phyloP scores from a whole-genome alignment of 768 basidiomycete genomes.

The Rhodocollybia butyracea region DNA sequence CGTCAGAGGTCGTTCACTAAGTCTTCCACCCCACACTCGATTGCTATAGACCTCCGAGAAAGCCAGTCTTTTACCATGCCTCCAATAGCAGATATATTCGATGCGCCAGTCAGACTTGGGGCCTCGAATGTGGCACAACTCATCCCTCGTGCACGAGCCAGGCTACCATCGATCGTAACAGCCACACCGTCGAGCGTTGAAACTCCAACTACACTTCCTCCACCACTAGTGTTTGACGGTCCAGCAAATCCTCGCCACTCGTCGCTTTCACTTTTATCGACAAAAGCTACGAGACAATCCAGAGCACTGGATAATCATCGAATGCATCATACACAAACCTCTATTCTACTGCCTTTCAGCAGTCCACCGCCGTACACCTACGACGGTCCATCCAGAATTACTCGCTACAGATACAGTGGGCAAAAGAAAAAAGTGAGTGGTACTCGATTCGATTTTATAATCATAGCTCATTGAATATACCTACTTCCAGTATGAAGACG shows the following conservation, averaged over 20 bases:
- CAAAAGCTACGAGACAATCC: background rate
- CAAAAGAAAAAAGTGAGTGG: conserved; percentile 1
- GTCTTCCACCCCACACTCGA: background rate
- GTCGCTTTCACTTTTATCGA: background rate
- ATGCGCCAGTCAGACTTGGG: conserved; percentile 39
- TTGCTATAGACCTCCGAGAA: background rate
- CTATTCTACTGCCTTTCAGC: background rate
- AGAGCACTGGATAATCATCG: background rate
- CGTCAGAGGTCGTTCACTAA: background rate
- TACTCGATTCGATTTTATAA: background rate
- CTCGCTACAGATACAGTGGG: conserved; percentile 3
- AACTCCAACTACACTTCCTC: conserved; percentile 24
- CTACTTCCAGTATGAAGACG: background rate
- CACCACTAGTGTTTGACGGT: conserved; percentile 46
- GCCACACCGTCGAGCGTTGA: background rate
- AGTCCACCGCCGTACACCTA: background rate
- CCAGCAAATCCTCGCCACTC: conserved; percentile 35
- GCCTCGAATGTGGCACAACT: conserved; percentile 27
- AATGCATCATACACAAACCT: background rate
- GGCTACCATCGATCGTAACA: background rate
- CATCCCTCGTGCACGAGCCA: conserved; percentile 5
- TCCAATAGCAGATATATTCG: conserved; percentile 50
- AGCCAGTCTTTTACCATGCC: conserved; percentile 14
- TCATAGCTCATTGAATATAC: background rate
- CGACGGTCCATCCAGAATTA: conserved; percentile 5